Evolutionary conservation across 441 rosid species (phyloP).

Genomic region (Omphalea diandra): DNA sequence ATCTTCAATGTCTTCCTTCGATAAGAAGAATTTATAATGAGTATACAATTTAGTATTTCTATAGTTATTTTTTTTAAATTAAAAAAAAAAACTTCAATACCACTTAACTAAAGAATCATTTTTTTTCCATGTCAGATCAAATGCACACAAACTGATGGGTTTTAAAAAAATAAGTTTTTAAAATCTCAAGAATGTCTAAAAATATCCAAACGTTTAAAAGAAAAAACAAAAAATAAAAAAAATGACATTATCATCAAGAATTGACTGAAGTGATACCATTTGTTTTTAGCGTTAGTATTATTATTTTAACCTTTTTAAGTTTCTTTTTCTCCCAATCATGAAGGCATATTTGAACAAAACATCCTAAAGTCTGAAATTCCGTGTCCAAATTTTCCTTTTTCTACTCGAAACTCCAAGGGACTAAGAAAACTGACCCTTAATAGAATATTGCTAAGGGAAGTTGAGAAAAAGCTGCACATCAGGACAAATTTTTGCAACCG

Average conservation of each 20-base stretch:
- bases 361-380: conserved; percentile 32
- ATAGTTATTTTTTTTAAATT: too few species aligned
- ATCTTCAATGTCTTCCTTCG: neutral
- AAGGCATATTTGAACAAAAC: conserved; percentile 25
- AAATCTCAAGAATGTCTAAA: conserved; percentile 14
- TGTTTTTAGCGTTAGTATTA: too few species aligned
- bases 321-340: conserved; percentile 41
- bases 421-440: conserved; percentile 31
- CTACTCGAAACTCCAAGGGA: conserved; percentile 42
- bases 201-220: neutral
- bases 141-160: too few species aligned
- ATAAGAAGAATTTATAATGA: too few species aligned
- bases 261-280: too few species aligned
- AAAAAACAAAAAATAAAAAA: neutral
- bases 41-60: too few species aligned
- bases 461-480: conserved; percentile 44
- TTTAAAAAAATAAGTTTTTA: too few species aligned
- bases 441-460: too few species aligned
- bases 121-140: too few species aligned
- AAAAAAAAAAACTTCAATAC: too few species aligned
- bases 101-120: too few species aligned
- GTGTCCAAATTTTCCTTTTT: conserved; percentile 34
- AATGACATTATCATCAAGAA: conserved; percentile 7
- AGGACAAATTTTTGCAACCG: conserved; percentile 37
- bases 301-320: neutral